phyloP scores from a whole-genome alignment of 2,329 filamentous ascomycete species.

The Ceratocystis harringtonii region DNA sequence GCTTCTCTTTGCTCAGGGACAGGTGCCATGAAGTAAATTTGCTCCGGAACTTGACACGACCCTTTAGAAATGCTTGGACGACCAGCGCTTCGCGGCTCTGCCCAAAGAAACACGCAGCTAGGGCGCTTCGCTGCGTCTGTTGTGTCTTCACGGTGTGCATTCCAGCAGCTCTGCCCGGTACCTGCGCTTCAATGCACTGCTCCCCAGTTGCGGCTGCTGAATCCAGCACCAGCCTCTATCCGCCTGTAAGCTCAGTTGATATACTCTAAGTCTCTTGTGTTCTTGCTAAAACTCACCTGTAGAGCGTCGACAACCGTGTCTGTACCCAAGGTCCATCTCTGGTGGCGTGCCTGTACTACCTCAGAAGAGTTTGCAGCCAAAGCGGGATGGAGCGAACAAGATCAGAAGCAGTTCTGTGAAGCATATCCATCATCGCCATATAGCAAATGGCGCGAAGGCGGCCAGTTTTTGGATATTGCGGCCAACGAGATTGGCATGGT shows the following conservation, averaged over 20 bases:
- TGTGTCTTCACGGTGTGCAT: background rate
- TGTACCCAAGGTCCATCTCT: conserved; percentile 5
- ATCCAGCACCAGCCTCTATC: background rate
- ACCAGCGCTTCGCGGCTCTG: conserved; percentile 9
- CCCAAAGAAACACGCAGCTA: background rate
- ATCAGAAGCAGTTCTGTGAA: conserved; percentile 7
- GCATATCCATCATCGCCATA: conserved; percentile 6
- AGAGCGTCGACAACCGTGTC: conserved; percentile 8
- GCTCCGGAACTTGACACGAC: background rate
- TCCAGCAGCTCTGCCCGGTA: background rate
- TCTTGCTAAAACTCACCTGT: background rate
- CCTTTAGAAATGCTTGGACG: conserved; percentile 6
- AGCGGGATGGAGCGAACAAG: conserved; percentile 6
- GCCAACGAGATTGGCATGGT: conserved; percentile 15
- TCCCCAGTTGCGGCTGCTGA: background rate
- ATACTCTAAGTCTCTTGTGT: background rate
- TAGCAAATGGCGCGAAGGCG: conserved; percentile 10
- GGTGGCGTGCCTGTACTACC: conserved; percentile 14
- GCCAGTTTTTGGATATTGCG: conserved; percentile 16
- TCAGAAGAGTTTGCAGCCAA: conserved; percentile 13
- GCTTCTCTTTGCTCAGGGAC: background rate
- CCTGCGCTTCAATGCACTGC: background rate
- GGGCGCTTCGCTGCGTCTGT: background rate
- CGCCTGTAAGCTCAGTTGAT: conserved; percentile 2
- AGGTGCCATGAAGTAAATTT: background rate